Evolutionary conservation across 345 rosid species (phyloP), one percentile per base, ranked within the genome.

Genomic region (Arabis alpina): DNA sequence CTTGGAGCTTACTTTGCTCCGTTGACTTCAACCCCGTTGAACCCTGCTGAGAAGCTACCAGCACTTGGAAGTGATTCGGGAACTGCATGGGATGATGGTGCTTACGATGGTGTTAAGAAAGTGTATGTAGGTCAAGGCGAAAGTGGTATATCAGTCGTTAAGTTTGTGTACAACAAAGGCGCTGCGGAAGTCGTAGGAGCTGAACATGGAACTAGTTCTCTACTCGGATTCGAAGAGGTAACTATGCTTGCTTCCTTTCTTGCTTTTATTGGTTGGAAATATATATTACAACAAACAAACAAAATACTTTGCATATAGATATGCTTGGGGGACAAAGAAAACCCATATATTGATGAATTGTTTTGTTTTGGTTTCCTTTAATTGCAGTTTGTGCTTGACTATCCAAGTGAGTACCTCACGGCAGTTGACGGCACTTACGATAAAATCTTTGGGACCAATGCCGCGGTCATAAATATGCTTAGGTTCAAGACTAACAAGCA

Each of bases 11-110:
- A 75, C 67, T 68, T 75, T 51, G 64, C 34, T 24, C 70, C 74
- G 34, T 43, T 54, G 39, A 53, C 69, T 34, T 24, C 66, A 5
- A 14, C 42, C 16, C 15, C 55, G 4, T 59, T 45, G 49, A 30
- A 19, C 8, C 39, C 68, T 34, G 14, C 64, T 14, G 52, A 41
- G 40, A 61, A 61, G 54, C 37, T 71, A 15, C 48, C 60, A 4
- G 76, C 80, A 6, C 27, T 30, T 23, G 76, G 80, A 24, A 54
- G 72, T 42, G 62, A 65, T 6, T 34, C 25, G 23, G 80, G 80
- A 24, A 43, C 45, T 64, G 36, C 4, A 50, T 76, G 80, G 80
- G 80, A 70, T 41, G 80, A 76, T 43, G 80, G 76, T 57, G 68
- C 70, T 34, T 16, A 76, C 53, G 45, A 64, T 27, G 71, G 67